Evolutionary conservation across 257 asterid genomes (phyloP).

Genomic region (Misopates orontium): DNA sequence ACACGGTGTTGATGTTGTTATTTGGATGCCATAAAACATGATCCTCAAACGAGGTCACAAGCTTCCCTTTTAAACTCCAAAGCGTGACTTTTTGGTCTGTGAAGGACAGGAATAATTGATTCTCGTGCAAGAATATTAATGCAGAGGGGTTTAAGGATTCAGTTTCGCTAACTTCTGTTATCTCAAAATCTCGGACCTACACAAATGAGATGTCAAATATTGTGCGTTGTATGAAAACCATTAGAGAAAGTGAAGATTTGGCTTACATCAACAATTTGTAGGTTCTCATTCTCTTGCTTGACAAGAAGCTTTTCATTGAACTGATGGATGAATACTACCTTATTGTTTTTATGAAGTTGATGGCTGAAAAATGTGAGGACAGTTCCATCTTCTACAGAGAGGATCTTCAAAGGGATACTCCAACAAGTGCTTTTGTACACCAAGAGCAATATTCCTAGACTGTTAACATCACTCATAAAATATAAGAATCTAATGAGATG

Average conservation of each 20-base stretch:
- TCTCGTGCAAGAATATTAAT: constrained; percentile 73
- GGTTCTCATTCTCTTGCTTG: constrained; percentile 97
- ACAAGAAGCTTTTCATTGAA: constrained; percentile 98
- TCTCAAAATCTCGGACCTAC: constrained; percentile 66
- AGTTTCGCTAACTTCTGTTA: constrained; percentile 70
- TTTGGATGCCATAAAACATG: too few species aligned
- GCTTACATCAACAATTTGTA: constrained; percentile 95
- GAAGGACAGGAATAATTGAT: constrained; percentile 74
- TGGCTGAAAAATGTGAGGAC: constrained; percentile 88
- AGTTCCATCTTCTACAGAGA: constrained; percentile 98
- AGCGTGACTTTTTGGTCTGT: constrained; percentile 76
- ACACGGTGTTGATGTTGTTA: constrained; percentile 73
- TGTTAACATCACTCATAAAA: constrained; percentile 31
- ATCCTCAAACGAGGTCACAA: constrained; percentile 81
- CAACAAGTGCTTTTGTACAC: constrained; percentile 69
- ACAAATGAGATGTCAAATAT: constrained; percentile 28
- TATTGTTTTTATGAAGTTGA: constrained; percentile 90
- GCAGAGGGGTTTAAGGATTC: constrained; percentile 84
- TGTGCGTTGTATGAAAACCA: background rate
- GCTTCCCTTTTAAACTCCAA: constrained; percentile 86
- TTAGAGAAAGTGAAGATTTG: constrained; percentile 3
- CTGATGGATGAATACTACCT: constrained; percentile 96
- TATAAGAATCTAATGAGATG: background rate
- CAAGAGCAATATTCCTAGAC: constrained; percentile 96
- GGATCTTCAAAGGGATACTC: constrained; percentile 84